Evolutionary conservation across 1,284 basidiomycete genomes (phyloP).

Genomic region (Lignosus rhinocerotis): DNA sequence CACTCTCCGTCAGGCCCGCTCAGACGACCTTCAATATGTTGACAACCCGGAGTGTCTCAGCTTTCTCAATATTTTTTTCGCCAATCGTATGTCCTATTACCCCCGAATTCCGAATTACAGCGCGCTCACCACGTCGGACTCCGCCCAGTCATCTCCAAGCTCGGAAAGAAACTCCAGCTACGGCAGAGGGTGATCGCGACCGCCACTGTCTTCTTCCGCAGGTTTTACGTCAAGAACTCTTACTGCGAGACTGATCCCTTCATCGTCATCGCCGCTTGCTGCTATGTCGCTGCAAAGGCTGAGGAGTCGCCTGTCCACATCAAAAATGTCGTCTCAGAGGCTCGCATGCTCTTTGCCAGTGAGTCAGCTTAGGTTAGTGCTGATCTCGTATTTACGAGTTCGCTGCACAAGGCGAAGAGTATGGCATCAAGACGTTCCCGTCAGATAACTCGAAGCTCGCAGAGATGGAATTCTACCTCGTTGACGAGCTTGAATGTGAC

Average conservation of each 20-base stretch:
- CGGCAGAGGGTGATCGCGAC: constrained; percentile 92
- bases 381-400: background rate
- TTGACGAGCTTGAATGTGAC: constrained; percentile 96
- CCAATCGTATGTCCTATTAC: constrained; percentile 58
- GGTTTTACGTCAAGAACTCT: constrained; percentile 93
- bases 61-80: constrained; percentile 84
- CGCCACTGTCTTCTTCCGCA: constrained; percentile 89
- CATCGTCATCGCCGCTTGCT: constrained; percentile 89
- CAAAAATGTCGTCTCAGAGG: constrained; percentile 88
- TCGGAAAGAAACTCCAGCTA: constrained; percentile 83
- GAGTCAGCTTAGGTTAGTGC: constrained; percentile 26
- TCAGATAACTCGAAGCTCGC: constrained; percentile 90
- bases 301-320: constrained; percentile 96
- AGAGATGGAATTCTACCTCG: constrained; percentile 98
- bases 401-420: constrained; percentile 51
- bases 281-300: constrained; percentile 95
- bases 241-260: constrained; percentile 95
- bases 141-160: constrained; percentile 74
- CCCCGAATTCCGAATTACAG: background rate
- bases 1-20: constrained; percentile 69
- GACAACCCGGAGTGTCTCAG: constrained; percentile 74
- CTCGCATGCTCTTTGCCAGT: constrained; percentile 79
- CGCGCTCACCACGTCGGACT: background rate
- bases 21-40: constrained; percentile 76
- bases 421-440: constrained; percentile 75